Percentiles rank a stretch among this genome's conserved stretches.
Evolutionary conservation across 805 yeast genomes (phyloP).

Genomic region (Starmerella bombicola): DNA sequence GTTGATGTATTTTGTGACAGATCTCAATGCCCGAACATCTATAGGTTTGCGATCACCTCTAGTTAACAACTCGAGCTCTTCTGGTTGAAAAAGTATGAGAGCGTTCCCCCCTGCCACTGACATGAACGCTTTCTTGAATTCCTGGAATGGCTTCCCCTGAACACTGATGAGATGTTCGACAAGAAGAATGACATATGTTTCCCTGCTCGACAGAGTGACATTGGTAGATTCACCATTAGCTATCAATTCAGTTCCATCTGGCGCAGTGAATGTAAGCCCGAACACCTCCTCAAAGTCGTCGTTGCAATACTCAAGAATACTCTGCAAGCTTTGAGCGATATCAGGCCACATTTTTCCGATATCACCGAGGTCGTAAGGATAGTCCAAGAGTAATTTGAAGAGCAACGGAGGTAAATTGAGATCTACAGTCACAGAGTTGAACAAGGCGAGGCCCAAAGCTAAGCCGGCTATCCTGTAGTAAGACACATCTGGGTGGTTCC

Average conservation of each 20-base stretch:
- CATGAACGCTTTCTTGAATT: constrained; percentile 60
- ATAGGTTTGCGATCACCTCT: constrained; percentile 64
- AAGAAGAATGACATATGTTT: constrained; percentile 50
- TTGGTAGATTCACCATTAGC: constrained; percentile 41
- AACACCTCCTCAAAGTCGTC: constrained; percentile 38
- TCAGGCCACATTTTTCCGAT: constrained; percentile 57
- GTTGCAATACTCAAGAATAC: constrained; percentile 35
- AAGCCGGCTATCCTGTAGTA: constrained; percentile 69
- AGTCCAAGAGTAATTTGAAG: constrained; percentile 57
- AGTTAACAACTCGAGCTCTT: constrained; percentile 64
- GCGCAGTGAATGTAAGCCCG: constrained; percentile 52
- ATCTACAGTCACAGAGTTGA: constrained; percentile 78
- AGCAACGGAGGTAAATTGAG: constrained; percentile 62
- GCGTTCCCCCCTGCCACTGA: constrained; percentile 72
- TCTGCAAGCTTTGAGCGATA: constrained; percentile 40
- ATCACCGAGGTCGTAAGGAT: constrained; percentile 49
- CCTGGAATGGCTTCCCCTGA: constrained; percentile 37
- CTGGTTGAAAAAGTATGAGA: constrained; percentile 62
- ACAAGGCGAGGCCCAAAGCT: constrained; percentile 78
- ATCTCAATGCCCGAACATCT: constrained; percentile 53
- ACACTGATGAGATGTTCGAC: constrained; percentile 41
- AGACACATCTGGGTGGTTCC: constrained; percentile 21
- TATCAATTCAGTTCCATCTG: constrained; percentile 47
- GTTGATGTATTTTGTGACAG: constrained; percentile 63
- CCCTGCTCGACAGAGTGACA: constrained; percentile 50